Evolutionary conservation across 768 basidiomycete genomes (phyloP), one percentile per base, ranked within the genome.

Genomic region (Podaxis rugospora): DNA sequence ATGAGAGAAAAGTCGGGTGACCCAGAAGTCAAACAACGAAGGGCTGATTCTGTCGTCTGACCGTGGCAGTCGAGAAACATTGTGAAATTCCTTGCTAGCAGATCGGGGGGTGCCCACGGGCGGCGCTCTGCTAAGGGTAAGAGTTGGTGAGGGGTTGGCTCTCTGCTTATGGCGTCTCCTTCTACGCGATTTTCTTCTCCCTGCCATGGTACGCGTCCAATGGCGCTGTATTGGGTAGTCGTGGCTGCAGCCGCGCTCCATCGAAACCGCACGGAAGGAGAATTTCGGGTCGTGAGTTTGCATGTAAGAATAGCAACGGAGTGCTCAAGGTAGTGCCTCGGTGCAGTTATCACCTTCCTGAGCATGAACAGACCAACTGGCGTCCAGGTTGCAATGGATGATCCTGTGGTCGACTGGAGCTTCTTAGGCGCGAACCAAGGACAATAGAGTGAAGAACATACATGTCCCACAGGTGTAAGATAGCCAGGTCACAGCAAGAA

Each of bases 301-400:
- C 59, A 61, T 60, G 59, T 13, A 51, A 46, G 40, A 47, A 47
- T 16, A n/a, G 51, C 51, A 53, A 35, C 51, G 23, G 59, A 40
- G 51, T 61, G 44, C 44, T 55, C 46, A 49, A 61, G 44, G 44
- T 61, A 55, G 52, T 61, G 52, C 52, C 52, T 61, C 25, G 59
- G 52, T 61, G 35, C 59, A 61, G 23, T 42, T 13, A 47, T 18
- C 42, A 50, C 59, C 59, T 53, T 61, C 52, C 53, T 50, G 46
- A 61, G 59, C 59, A 61, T 61, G 52, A 55, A 61, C 59, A 61
- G 53, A 61, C 59, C 25, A 21, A 21, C 52, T 61, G 44, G 59
- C 35, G 59, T 61, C 52, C 59, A 61, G 51, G 28, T 52, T 60
- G 59, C 40, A 53, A 60, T 11, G 44, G 51, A 46, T 46, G 23